Conservation (phyloP, 148 eudicot genomes). For the Rhododendron molle region DNA sequence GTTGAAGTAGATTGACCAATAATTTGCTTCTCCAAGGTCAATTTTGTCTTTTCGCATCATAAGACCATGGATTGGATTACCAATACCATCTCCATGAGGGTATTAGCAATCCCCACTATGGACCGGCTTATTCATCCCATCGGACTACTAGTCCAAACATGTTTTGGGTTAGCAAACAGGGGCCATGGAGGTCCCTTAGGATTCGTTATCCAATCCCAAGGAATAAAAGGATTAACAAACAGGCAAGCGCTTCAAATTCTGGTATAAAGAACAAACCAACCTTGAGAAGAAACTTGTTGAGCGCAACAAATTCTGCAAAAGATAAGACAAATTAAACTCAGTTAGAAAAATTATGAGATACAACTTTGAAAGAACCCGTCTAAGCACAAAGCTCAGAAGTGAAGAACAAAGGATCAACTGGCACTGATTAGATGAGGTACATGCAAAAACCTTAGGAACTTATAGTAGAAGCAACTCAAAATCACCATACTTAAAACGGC, state of each 20-base stretch:
- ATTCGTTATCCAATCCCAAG: too few relatives aligned
- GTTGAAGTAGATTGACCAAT: too few relatives aligned
- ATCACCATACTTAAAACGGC: background rate
- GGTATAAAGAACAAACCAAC: slow-evolving; percentile 34
- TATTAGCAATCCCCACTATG: too few relatives aligned
- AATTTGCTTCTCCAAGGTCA: too few relatives aligned
- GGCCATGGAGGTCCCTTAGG: too few relatives aligned
- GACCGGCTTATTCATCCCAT: too few relatives aligned
- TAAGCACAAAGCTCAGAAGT: background rate
- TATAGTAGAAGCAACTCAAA: background rate
- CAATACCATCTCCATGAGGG: too few relatives aligned
- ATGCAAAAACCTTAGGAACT: background rate
- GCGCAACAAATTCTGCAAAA: slow-evolving; percentile 74
- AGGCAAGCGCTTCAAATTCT: background rate
- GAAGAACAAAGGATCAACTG: background rate
- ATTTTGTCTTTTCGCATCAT: too few relatives aligned
- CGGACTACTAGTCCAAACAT: too few relatives aligned
- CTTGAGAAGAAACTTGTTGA: slow-evolving; percentile 84
- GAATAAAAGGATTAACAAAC: background rate
- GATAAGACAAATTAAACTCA: slow-evolving; percentile 6
- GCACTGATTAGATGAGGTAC: background rate
- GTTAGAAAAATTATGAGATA: slow-evolving; percentile 8
- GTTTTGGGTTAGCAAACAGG: too few relatives aligned
- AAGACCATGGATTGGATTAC: too few relatives aligned
- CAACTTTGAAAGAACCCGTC: background rate